phyloP scores from a whole-genome alignment of 1,284 basidiomycete species.

The Omphalotus olearius region DNA sequence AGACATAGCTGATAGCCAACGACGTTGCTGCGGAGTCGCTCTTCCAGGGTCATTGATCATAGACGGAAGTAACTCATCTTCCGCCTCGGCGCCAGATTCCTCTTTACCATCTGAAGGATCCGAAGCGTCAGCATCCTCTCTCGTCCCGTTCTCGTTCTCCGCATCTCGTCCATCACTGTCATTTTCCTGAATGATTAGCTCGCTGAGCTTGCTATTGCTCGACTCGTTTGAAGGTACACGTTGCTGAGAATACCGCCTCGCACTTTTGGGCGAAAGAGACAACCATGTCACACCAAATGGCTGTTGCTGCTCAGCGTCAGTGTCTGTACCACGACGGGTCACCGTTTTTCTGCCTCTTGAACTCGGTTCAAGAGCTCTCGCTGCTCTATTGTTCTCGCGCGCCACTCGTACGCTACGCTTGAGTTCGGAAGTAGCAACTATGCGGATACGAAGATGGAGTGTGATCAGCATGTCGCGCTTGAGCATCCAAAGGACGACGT shows the following conservation, averaged over 20 bases:
- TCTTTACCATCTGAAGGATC: conserved; percentile 50
- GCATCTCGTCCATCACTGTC: conserved; percentile 31
- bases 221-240: conserved; percentile 42
- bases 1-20: conserved; percentile 82
- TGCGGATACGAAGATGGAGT: conserved; percentile 81
- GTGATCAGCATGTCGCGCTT: conserved; percentile 83
- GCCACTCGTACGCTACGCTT: conserved; percentile 60
- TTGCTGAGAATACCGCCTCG: conserved; percentile 34
- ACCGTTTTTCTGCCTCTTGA: conserved; percentile 17
- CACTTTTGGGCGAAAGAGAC: conserved; percentile 48
- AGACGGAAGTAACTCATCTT: conserved; percentile 31
- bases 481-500: conserved; percentile 91
- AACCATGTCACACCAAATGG: conserved; percentile 30
- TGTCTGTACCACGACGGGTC: too few relatives aligned
- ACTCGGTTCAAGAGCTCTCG: conserved; percentile 19
- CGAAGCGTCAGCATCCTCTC: conserved; percentile 31
- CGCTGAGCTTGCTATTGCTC: conserved; percentile 33
- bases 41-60: conserved; percentile 82
- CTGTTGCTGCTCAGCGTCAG: too few relatives aligned
- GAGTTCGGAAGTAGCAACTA: conserved; percentile 75
- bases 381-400: conserved; percentile 39
- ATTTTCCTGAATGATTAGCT: conserved; percentile 28
- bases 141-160: conserved; percentile 27
- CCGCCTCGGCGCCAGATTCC: background rate
- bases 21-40: conserved; percentile 70